Evolutionary conservation across 306 rosid genomes (phyloP).

Genomic region (Quercus bicolor): DNA sequence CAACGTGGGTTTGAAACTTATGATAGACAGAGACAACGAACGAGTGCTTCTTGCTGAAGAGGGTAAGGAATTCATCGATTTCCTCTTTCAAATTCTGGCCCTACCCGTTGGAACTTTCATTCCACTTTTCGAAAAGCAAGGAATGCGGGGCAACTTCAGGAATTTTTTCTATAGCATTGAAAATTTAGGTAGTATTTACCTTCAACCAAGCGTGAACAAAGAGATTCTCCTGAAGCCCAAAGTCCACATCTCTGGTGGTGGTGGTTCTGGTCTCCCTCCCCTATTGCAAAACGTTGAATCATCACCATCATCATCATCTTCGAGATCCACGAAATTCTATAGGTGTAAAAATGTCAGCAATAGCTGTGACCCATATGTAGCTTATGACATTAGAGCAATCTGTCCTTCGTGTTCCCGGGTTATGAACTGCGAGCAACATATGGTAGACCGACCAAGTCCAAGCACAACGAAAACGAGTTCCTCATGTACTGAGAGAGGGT

Average conservation of each 20-base stretch:
- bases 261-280: neutral
- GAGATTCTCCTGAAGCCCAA: conserved; percentile 1
- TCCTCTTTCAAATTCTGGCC: conserved; percentile 11
- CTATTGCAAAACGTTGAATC: neutral
- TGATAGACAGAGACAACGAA: neutral
- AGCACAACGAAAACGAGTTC: neutral
- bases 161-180: conserved; percentile 21
- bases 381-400: too few species aligned
- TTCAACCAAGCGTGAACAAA: neutral
- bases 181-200: neutral
- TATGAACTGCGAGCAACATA: too few species aligned
- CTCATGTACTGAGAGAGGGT: neutral
- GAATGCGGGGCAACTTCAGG: neutral
- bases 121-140: neutral
- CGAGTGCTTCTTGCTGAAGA: conserved; percentile 15
- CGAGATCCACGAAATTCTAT: too few species aligned
- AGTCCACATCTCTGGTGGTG: neutral
- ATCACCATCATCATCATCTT: too few species aligned
- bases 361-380: too few species aligned
- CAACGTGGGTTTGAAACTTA: too few species aligned
- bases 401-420: too few species aligned
- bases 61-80: conserved; percentile 5
- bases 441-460: too few species aligned
- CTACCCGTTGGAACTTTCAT: conserved; percentile 16
- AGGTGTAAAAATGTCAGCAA: too few species aligned